These are phyloP conservation scores for Hypoxylon sp. DNA, from an alignment of 2,329 filamentous ascomycete genomes.

Conservation along the genomic window DNA sequence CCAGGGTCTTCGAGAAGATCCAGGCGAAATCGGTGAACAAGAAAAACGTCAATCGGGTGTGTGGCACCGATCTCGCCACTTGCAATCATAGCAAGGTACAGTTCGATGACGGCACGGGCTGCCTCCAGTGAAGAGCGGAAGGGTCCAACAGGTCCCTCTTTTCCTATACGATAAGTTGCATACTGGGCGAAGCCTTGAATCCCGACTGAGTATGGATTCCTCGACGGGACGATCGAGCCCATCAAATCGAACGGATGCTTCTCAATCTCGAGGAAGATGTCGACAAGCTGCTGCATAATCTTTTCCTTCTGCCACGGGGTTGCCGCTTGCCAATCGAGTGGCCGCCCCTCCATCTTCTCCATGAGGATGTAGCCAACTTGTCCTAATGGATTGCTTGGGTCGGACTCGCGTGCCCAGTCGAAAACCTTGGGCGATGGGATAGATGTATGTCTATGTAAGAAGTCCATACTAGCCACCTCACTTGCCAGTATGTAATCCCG, in stretches of 20 bases:
- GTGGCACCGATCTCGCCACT: constrained; percentile 37
- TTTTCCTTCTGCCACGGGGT: constrained; percentile 42
- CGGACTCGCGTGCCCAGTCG: constrained; percentile 46
- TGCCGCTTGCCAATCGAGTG: constrained; percentile 47
- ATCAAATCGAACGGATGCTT: constrained; percentile 44
- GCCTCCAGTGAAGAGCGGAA: constrained; percentile 40
- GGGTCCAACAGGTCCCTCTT: constrained; percentile 29
- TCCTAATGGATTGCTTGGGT: constrained; percentile 45
- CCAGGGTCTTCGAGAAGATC: constrained; percentile 34
- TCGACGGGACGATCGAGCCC: constrained; percentile 37
- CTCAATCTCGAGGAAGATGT: constrained; percentile 46
- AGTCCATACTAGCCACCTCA: not conserved
- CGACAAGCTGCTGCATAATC: constrained; percentile 44
- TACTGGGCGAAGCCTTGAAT: constrained; percentile 35
- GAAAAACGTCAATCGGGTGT: constrained; percentile 35
- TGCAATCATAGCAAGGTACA: constrained; percentile 39
- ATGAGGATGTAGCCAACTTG: constrained; percentile 51
- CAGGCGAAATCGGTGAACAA: constrained; percentile 36
- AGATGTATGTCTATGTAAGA: constrained; percentile 31
- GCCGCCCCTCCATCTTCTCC: constrained; percentile 50
- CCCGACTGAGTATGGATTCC: constrained; percentile 9
- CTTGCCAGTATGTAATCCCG: constrained; percentile 26
- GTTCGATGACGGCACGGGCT: constrained; percentile 22
- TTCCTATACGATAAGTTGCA: constrained; percentile 13
- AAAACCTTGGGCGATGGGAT: constrained; percentile 48